A percentile compares a stretch with the other conserved stretches of the same genome.
Evolutionary conservation across 1,284 basidiomycete genomes (phyloP).

Genomic region (Boletus smithii): DNA sequence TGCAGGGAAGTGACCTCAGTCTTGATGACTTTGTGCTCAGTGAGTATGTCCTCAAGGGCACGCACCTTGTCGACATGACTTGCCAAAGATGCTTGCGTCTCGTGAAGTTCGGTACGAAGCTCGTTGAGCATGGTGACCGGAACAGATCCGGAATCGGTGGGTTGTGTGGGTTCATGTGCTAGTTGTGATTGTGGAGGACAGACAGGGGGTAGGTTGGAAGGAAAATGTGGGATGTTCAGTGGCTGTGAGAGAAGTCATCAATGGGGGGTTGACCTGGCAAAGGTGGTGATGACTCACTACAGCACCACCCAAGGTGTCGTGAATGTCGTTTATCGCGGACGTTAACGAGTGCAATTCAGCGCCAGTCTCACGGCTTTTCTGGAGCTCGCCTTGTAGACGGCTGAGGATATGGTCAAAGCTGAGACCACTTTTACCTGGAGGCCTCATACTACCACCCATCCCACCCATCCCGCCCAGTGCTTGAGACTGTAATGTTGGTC

Average conservation of each 20-base stretch:
- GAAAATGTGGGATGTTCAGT: constrained; percentile 55
- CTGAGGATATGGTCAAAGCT: constrained; percentile 82
- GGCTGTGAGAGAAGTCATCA: constrained; percentile 41
- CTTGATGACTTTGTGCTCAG: constrained; percentile 86
- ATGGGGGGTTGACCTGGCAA: not conserved
- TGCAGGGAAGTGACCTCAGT: constrained; percentile 72
- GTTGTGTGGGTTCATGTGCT: constrained; percentile 23
- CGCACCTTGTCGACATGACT: constrained; percentile 85
- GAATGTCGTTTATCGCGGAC: constrained; percentile 85
- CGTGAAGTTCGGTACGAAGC: constrained; percentile 81
- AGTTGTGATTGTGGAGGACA: constrained; percentile 53
- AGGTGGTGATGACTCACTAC: constrained; percentile 48
- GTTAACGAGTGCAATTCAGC: constrained; percentile 81
- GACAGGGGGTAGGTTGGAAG: constrained; percentile 61
- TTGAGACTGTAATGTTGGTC: constrained; percentile 55
- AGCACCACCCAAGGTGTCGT: constrained; percentile 86
- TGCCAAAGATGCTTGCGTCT: constrained; percentile 80
- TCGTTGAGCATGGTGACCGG: constrained; percentile 32
- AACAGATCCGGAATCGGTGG: constrained; percentile 24
- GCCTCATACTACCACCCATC: constrained; percentile 67
- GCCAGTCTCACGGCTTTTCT: constrained; percentile 93
- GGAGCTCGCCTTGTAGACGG: constrained; percentile 82
- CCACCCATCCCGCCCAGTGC: constrained; percentile 69
- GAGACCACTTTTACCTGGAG: constrained; percentile 73
- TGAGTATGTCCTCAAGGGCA: constrained; percentile 76